Evolutionary conservation across 2,329 filamentous ascomycete species (phyloP), one percentile per base, ranked within the genome.

Genomic region (Fusarium stilboides): DNA sequence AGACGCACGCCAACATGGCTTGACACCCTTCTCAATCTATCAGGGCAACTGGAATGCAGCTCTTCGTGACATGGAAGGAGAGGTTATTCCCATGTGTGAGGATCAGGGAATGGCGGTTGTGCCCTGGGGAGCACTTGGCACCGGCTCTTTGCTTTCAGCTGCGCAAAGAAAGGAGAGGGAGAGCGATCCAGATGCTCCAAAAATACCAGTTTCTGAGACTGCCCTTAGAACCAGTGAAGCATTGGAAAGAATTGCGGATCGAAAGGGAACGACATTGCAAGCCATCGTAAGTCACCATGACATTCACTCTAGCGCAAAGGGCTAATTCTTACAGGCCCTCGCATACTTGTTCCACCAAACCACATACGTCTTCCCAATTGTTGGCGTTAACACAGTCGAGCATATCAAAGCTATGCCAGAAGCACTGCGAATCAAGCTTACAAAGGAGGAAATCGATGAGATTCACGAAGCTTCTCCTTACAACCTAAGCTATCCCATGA

Each of bases 21-120:
- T 75, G 3, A 71, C 68, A 0, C 76, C 60, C 0, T 79, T 79
- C 34, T 66, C 33, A 2, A 63, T 78, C 14, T 79, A 78, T 28
- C 76, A 79, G 15, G 77, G 77, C 12, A 63, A 69, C 13, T 78
- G 74, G 74, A 76, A 70, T 10, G 73, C 68, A 3, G 56, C 69
- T 2, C 28, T 33, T 5, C 51, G 77, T 2, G 76, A 77, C 26
- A 72, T 79, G 33, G 77, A 79, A 22, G 65, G 70, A 0, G 77
- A 79, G 4, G 73, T 79, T 43, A 70, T 79, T 9, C 76, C 75
- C 9, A 79, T 79, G 77, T 73, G 73, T n/a, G 51, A 67, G 3
- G 66, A 75, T n/a, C 72, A 77, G 9, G 77, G 73, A 2, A 77
- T 77, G 86, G 87, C 77, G 13, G 57, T 87, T 87, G 85, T 85